Evolutionary conservation across 352 stramenopile genomes (phyloP).

Genomic region (Phytophthora melonis): DNA sequence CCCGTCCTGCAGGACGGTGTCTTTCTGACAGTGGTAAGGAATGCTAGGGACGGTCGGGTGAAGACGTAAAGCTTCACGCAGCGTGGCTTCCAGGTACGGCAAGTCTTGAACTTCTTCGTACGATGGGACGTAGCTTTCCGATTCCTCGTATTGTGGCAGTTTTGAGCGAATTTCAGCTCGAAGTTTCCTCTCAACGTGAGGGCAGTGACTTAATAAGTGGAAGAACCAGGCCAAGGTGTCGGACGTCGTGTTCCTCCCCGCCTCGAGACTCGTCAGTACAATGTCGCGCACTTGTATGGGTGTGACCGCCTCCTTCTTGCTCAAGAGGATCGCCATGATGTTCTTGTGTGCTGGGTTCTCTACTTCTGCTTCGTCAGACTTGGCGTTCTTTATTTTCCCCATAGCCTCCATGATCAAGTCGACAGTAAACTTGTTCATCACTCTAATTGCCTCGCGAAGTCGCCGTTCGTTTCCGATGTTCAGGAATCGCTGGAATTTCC

Average conservation of each 20-base stretch:
- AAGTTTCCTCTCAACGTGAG: constrained; percentile 41
- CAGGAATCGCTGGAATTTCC: constrained; percentile 42
- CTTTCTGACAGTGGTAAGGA: constrained; percentile 36
- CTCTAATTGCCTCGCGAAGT: constrained; percentile 24
- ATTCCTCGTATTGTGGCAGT: constrained; percentile 18
- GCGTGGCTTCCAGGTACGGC: constrained; percentile 32
- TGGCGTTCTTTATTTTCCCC: neutral
- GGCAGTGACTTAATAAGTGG: constrained; percentile 52
- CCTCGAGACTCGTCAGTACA: constrained; percentile 60
- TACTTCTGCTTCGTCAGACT: neutral
- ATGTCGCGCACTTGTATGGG: constrained; percentile 55
- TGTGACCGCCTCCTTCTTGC: constrained; percentile 2
- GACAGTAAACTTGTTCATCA: constrained; percentile 31
- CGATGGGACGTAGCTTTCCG: constrained; percentile 6
- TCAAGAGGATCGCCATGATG: constrained; percentile 22
- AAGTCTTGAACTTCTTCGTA: constrained; percentile 20
- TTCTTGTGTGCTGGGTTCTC: neutral
- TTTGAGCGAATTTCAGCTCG: constrained; percentile 36
- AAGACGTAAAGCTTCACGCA: constrained; percentile 30
- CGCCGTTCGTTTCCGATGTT: constrained; percentile 35
- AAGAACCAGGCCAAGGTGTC: constrained; percentile 60
- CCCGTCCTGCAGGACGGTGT: constrained; percentile 53
- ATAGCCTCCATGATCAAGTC: constrained; percentile 19
- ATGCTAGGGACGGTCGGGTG: constrained; percentile 46
- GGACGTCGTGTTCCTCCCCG: constrained; percentile 65